These are phyloP conservation scores for Nitzschia sp. DNA, from an alignment of 108 stramenopile genomes.

Conservation along the genomic window DNA sequence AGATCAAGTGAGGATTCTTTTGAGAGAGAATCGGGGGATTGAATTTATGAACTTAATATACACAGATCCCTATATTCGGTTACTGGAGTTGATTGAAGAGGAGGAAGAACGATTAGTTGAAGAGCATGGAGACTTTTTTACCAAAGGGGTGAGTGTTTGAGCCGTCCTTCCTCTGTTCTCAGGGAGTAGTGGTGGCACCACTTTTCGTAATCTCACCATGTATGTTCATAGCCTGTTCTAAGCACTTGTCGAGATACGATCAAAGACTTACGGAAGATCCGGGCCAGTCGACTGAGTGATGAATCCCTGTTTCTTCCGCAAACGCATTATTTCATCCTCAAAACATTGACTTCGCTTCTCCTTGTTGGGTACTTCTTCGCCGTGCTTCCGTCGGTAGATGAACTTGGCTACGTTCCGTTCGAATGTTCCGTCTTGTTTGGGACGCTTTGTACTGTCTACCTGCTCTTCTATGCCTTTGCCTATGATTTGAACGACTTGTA, in stretches of 20 bases:
- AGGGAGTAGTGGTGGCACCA: too few relatives aligned
- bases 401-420: conserved; percentile 36
- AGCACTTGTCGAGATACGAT: conserved; percentile 43
- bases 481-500: conserved; percentile 71
- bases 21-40: conserved; percentile 47
- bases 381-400: conserved; percentile 42
- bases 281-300: conserved; percentile 57
- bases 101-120: conserved; percentile 23
- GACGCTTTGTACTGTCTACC: conserved; percentile 49
- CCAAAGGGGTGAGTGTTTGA: conserved; percentile 21
- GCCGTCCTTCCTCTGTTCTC: not conserved
- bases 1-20: conserved; percentile 66
- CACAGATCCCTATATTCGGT: conserved; percentile 62
- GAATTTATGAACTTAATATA: conserved; percentile 69
- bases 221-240: conserved; percentile 22
- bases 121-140: conserved; percentile 18
- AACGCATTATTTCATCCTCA: conserved; percentile 63
- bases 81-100: conserved; percentile 48
- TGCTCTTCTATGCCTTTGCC: conserved; percentile 70
- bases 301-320: conserved; percentile 64
- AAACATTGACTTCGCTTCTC: conserved; percentile 43
- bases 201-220: not conserved
- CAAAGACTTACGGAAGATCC: conserved; percentile 42
- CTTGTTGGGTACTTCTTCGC: conserved; percentile 54
- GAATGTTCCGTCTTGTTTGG: conserved; percentile 62